phyloP scores from a whole-genome alignment of 2,329 filamentous ascomycete genomes.

The Claviceps sp. region DNA sequence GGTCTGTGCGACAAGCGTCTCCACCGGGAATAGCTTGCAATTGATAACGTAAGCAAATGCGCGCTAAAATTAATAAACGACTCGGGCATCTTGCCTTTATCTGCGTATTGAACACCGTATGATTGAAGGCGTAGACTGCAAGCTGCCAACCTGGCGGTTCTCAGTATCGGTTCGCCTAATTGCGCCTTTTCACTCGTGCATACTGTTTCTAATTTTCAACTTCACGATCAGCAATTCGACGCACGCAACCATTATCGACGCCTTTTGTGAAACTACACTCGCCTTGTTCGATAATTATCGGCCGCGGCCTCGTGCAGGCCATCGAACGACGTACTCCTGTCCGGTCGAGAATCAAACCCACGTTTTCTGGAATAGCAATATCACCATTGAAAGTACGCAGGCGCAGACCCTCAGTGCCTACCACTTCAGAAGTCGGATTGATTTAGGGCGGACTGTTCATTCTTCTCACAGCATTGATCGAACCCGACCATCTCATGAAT shows the following conservation, averaged over 20 bases:
- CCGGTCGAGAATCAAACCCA: neutral
- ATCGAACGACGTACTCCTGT: neutral
- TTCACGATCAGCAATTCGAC: neutral
- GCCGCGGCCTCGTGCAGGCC: neutral
- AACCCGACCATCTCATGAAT: conserved; percentile 4
- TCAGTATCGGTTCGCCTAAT: neutral
- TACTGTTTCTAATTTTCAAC: neutral
- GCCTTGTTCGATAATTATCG: neutral
- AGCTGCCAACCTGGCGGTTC: neutral
- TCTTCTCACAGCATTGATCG: neutral
- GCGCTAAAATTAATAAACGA: too few relatives aligned
- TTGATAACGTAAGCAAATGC: too few relatives aligned
- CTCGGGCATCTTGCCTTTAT: too few relatives aligned
- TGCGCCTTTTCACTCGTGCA: neutral
- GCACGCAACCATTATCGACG: neutral
- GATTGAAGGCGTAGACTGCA: neutral
- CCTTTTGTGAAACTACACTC: neutral
- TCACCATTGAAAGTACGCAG: neutral
- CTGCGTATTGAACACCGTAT: neutral
- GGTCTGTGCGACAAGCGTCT: too few relatives aligned
- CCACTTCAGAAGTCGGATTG: neutral
- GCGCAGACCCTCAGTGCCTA: neutral
- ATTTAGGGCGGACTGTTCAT: neutral
- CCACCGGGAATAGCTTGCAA: too few relatives aligned
- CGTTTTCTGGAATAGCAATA: neutral